A percentile compares a stretch with the other conserved stretches of the same genome.
These are phyloP conservation scores for Flaveria brownii DNA, from an alignment of 129 eudicot species.

Conservation along the genomic window DNA sequence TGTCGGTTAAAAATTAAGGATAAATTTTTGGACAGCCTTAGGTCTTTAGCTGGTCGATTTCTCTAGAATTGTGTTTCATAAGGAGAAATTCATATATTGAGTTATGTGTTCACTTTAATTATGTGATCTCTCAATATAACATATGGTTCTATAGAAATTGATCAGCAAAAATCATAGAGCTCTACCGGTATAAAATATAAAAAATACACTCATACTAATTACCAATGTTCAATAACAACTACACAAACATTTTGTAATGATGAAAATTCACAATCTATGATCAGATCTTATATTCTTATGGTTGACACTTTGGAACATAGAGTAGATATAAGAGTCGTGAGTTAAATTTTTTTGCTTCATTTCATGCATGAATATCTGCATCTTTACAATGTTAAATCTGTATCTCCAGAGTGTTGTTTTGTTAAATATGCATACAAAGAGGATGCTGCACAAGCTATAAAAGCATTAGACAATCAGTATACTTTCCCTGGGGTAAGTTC, in stretches of 20 bases:
- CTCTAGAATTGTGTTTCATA: not conserved
- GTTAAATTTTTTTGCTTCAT: slow-evolving; percentile 12
- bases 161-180: not conserved
- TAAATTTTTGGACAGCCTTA: not conserved
- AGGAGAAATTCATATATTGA: slow-evolving; percentile 1
- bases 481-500: slow-evolving; percentile 76
- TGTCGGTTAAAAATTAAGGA: not conserved
- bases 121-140: not conserved
- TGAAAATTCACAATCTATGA: slow-evolving; percentile 17
- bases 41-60: not conserved
- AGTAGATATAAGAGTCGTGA: not conserved
- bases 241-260: not conserved
- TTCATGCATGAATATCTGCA: slow-evolving; percentile 8
- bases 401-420: slow-evolving; percentile 73
- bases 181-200: not conserved
- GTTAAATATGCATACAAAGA: slow-evolving; percentile 69
- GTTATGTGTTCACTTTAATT: not conserved
- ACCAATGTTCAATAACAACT: not conserved
- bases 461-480: slow-evolving; percentile 53
- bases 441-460: slow-evolving; percentile 82
- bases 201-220: not conserved
- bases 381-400: not conserved
- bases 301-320: slow-evolving; percentile 5
- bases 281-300: not conserved
- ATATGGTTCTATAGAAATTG: not conserved